Evolutionary conservation across 805 yeast genomes (phyloP), one percentile per base, ranked within the genome.

Genomic region (Pichia exigua): DNA sequence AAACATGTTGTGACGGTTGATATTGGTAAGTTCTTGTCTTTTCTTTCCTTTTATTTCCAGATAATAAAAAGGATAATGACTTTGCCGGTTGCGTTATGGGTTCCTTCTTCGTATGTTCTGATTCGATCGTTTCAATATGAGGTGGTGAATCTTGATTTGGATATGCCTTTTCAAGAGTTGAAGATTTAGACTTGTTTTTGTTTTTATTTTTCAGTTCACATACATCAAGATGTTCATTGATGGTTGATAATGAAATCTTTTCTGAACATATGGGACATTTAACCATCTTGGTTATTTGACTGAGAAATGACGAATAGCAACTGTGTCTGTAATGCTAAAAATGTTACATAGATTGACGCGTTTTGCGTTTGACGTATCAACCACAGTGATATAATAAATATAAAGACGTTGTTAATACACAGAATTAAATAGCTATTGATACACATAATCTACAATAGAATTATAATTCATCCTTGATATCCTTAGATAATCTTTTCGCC

Each of bases 161-260:
- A 13, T 47, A n/a, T 17, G 20, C 15, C n/a, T 46, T 15, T 20
- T 35, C 15, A 1, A 20, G 26, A 2, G 43, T 22, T 17, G 43
- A 35, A 17, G 18, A 22, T 15, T 41, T 26, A 18, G 24, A 18
- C 21, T 21, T 27, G 17, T 35, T 27, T 8, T 24, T 21, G 20
- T 43, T 42, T 39, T 46, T 50, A n/a, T 38, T 27, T 38, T 48
- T 11, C 4, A 54, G 3, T 41, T 54, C 59, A 47, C 70, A 64
- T 1, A 51, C 53, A 51, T 72, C 76, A 38, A 72, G 53, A 48
- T 72, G 76, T 24, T 52, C 46, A 44, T 70, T 68, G n/a, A 70
- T 69, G 18, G 54, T 47, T 8, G 57, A 61, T 1, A 69, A 48
- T 15, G 59, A 61, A 1, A 68, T 57, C 4, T 65, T 63, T 20